Evolutionary conservation across 495 filamentous ascomycete species (phyloP).

Genomic region (Wilcoxina mikolae): DNA sequence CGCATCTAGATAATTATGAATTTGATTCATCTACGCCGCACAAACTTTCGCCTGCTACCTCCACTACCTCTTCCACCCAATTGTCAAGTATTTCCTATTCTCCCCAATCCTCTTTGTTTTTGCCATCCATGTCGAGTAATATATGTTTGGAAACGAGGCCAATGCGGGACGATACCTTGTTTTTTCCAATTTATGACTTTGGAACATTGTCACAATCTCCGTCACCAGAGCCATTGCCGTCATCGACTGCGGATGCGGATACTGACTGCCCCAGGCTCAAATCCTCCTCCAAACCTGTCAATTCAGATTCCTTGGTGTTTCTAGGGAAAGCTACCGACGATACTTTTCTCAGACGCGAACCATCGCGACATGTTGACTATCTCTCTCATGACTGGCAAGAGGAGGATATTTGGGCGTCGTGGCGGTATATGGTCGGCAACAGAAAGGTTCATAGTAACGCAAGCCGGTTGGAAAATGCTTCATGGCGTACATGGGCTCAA

Average conservation of each 20-base stretch:
- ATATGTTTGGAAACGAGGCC: slow-evolving; percentile 21
- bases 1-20: slow-evolving; percentile 16
- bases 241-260: neutral
- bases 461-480: slow-evolving; percentile 81
- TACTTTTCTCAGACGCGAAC: slow-evolving; percentile 57
- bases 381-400: slow-evolving; percentile 89
- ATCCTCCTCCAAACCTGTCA: slow-evolving; percentile 7
- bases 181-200: slow-evolving; percentile 26
- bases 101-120: slow-evolving; percentile 15
- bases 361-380: slow-evolving; percentile 89
- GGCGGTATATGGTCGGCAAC: slow-evolving; percentile 76
- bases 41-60: slow-evolving; percentile 19
- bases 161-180: slow-evolving; percentile 22
- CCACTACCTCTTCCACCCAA: slow-evolving; percentile 22
- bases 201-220: slow-evolving; percentile 5
- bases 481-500: slow-evolving; percentile 97
- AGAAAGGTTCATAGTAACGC: slow-evolving; percentile 65
- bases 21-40: slow-evolving; percentile 3
- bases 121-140: slow-evolving; percentile 26
- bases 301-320: slow-evolving; percentile 12
- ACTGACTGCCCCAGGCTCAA: neutral
- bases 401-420: slow-evolving; percentile 96
- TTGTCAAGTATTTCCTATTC: slow-evolving; percentile 24
- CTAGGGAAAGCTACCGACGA: slow-evolving; percentile 52
- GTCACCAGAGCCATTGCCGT: neutral